Conservation (phyloP, 306 rosid species). For the Dicorynia guianensis region DNA sequence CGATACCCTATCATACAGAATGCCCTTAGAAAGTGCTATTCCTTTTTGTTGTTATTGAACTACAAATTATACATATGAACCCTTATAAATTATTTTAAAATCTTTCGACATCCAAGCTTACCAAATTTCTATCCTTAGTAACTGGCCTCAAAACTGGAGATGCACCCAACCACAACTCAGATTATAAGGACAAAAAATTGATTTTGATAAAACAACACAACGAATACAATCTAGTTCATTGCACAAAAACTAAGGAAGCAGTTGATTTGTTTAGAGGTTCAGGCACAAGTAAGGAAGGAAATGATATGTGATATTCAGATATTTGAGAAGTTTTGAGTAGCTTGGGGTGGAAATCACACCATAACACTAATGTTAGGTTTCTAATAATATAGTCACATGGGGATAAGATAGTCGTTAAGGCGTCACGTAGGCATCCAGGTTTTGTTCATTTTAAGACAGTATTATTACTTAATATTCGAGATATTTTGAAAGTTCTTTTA, state of each 20-base stretch:
- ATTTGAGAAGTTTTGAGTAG: neutral
- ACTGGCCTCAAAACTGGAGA: neutral
- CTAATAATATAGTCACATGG: neutral
- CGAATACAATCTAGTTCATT: constrained; percentile 5
- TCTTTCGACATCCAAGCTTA: constrained; percentile 5
- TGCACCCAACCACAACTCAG: neutral
- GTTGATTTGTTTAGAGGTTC: constrained; percentile 34
- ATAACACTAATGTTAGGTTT: neutral
- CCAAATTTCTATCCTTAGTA: neutral
- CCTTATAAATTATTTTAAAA: constrained; percentile 9
- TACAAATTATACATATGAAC: constrained; percentile 8
- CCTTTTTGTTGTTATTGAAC: constrained; percentile 11
- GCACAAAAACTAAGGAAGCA: constrained; percentile 7
- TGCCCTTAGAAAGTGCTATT: constrained; percentile 10
- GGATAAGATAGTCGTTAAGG: neutral
- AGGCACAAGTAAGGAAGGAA: constrained; percentile 8
- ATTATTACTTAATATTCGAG: no score
- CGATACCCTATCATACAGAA: constrained; percentile 71
- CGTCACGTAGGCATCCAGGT: no score
- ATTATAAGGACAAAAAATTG: no score
- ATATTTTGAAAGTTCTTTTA: no score
- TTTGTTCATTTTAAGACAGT: no score
- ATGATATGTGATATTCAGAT: neutral
- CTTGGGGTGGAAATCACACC: constrained; percentile 10
- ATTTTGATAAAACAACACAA: neutral